phyloP scores from a whole-genome alignment of 768 basidiomycete species.

The Peribolospora kevripleyi region DNA sequence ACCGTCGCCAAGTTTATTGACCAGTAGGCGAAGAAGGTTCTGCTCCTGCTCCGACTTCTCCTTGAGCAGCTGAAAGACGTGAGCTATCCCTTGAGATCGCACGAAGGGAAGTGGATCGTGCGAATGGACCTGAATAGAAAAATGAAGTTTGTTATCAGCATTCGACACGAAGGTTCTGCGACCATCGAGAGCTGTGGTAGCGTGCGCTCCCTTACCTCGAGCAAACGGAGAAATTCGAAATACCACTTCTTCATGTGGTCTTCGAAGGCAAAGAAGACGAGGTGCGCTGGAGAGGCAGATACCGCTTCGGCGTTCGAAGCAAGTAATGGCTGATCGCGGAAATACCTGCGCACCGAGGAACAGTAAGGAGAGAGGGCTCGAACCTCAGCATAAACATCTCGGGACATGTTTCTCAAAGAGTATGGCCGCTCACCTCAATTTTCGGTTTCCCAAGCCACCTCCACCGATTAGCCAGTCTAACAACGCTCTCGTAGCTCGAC shows the following conservation, averaged over 20 bases:
- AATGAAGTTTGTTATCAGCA: neutral
- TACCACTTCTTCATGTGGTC: slow-evolving; percentile 97
- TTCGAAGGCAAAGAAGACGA: slow-evolving; percentile 75
- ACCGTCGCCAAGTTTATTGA: slow-evolving; percentile 85
- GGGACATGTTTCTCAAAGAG: neutral
- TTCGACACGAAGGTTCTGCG: neutral
- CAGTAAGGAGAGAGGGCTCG: neutral
- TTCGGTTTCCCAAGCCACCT: slow-evolving; percentile 54
- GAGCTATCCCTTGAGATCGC: slow-evolving; percentile 52
- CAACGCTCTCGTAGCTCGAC: slow-evolving; percentile 71
- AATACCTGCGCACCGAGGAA: slow-evolving; percentile 33
- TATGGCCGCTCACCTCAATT: slow-evolving; percentile 41
- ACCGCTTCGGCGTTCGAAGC: slow-evolving; percentile 6
- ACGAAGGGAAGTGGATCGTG: slow-evolving; percentile 71
- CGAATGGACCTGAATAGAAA: slow-evolving; percentile 36
- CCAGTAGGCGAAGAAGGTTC: slow-evolving; percentile 69
- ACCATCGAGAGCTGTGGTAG: neutral
- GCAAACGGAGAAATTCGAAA: slow-evolving; percentile 65
- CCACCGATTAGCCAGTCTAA: slow-evolving; percentile 97
- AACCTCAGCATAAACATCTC: slow-evolving; percentile 2
- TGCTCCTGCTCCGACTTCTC: slow-evolving; percentile 95
- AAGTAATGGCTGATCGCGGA: slow-evolving; percentile 58
- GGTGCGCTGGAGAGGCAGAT: slow-evolving; percentile 20
- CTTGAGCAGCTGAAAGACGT: slow-evolving; percentile 54
- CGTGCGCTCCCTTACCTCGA: slow-evolving; percentile 37